A percentile compares a stretch with the other conserved stretches of the same genome.
Conservation (phyloP, 768 basidiomycete genomes). For the Termitomyces titanicus region DNA sequence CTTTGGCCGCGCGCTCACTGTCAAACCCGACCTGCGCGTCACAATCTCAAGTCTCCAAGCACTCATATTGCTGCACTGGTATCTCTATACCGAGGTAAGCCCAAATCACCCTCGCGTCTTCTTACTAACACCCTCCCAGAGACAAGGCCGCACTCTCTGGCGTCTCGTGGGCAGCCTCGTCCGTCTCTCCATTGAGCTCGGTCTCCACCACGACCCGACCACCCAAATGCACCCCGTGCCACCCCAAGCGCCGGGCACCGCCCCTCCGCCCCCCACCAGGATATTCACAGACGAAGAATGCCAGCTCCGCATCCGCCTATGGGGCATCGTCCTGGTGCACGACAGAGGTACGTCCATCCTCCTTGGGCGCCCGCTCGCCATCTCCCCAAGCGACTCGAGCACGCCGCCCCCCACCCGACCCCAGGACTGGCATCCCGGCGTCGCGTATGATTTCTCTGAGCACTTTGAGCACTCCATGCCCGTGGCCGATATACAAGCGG, state of each 20-base stretch:
- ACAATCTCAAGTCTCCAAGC: constrained; percentile 82
- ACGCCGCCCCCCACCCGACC: constrained; percentile 65
- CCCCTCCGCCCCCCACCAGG: constrained; percentile 1
- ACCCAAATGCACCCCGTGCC: constrained; percentile 45
- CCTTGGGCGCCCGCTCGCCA: constrained; percentile 80
- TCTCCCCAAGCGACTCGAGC: constrained; percentile 79
- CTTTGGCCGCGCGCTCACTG: constrained; percentile 70
- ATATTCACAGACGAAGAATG: constrained; percentile 75
- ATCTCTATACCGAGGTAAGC: constrained; percentile 81
- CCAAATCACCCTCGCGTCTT: not conserved
- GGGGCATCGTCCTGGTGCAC: constrained; percentile 83
- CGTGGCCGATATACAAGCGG: constrained; percentile 81
- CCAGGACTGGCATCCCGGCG: constrained; percentile 30
- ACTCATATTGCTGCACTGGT: constrained; percentile 83
- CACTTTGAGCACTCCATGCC: constrained; percentile 77
- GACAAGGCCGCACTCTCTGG: constrained; percentile 88
- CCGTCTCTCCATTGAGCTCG: constrained; percentile 77
- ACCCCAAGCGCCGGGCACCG: constrained; percentile 20
- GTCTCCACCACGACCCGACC: constrained; percentile 82
- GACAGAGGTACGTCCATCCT: constrained; percentile 88
- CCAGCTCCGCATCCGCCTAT: constrained; percentile 75
- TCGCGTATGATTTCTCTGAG: constrained; percentile 57
- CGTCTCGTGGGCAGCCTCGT: constrained; percentile 84
- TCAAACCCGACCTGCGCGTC: constrained; percentile 81
- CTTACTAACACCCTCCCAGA: constrained; percentile 37